Evolutionary conservation across 345 rosid species (phyloP), one percentile per base, ranked within the genome.

Genomic region (Dovyalis caffra): DNA sequence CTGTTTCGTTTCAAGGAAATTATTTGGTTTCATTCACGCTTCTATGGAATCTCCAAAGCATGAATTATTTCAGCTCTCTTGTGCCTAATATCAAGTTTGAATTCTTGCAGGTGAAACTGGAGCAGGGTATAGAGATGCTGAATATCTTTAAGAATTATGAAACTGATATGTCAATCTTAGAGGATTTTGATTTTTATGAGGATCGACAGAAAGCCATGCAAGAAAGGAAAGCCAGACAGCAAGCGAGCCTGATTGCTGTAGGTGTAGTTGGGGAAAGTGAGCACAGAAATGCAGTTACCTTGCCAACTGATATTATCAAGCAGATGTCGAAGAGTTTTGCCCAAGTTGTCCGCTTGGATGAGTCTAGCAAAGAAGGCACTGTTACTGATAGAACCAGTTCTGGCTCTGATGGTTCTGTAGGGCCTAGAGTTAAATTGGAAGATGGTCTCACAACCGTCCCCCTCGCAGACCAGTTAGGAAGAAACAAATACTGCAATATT

Each of bases 111-210:
- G 98, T 93, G 79, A 91, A 90, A 77, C 76, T 93, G 85, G 93
- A 88, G 77, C 95, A 90, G 69, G 98, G 97, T 20, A 79, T 85
- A 28, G 95, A 93, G 85, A 90, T 89, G 87, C 80, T 93, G 68
- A 91, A 79, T 66, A 90, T 93, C 40, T 93, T 89, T 77, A 91
- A 89, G 83, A 89, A 80, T 68, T 85, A 89, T 40, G 91, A 90
- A 72, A 86, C 88, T 35, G 93, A 89, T 53, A 87, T 83, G 67
- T 91, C 97, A 15, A 93, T 93, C 80, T 77, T 93, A 53, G 97
- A 91, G 72, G 98, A 93, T 84, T 93, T 93, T 74, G 97, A 85
- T 26, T 93, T 90, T 82, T 91, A 93, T 20, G 98, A 93, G 82
- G 95, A 90, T 34, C 77, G 98, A 63, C 90, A 93, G 87, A 93